These are phyloP conservation scores for Nemania sp. DNA, from an alignment of 2,329 filamentous ascomycete genomes.

Conservation along the genomic window DNA sequence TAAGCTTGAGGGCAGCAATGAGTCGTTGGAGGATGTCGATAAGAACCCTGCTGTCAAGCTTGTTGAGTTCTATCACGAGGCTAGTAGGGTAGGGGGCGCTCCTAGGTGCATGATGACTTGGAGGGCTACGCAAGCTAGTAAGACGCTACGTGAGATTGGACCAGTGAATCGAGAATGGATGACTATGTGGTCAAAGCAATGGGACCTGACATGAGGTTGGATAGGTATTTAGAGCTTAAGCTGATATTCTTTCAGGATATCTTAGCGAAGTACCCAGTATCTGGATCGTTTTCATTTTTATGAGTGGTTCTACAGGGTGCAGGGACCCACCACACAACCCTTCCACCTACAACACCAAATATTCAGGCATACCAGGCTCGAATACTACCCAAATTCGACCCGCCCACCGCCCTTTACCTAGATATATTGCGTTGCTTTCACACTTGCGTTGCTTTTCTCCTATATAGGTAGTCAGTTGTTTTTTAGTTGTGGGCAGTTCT, in stretches of 20 bases:
- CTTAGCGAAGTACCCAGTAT: too few relatives aligned
- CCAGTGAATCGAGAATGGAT: constrained; percentile 18
- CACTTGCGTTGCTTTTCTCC: too few relatives aligned
- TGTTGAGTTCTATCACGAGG: constrained; percentile 11
- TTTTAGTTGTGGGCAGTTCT: too few relatives aligned
- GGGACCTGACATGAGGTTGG: neutral
- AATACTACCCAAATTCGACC: too few relatives aligned
- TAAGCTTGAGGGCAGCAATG: constrained; percentile 3
- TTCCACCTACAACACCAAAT: too few relatives aligned
- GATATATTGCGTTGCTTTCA: too few relatives aligned
- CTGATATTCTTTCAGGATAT: neutral
- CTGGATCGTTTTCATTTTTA: too few relatives aligned
- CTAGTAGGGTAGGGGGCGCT: neutral
- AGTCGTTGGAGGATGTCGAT: constrained; percentile 15
- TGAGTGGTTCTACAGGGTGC: too few relatives aligned
- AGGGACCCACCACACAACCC: too few relatives aligned
- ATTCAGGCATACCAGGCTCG: too few relatives aligned
- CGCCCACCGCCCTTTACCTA: too few relatives aligned
- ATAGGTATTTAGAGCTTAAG: neutral
- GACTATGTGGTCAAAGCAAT: constrained; percentile 11
- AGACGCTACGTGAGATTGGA: constrained; percentile 13
- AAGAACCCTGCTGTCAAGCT: constrained; percentile 15
- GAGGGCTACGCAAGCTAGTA: constrained; percentile 13
- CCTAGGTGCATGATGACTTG: constrained; percentile 25
- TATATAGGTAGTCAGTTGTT: too few relatives aligned